phyloP scores from a whole-genome alignment of 2,329 filamentous ascomycete species.

The Camillea tinctor region DNA sequence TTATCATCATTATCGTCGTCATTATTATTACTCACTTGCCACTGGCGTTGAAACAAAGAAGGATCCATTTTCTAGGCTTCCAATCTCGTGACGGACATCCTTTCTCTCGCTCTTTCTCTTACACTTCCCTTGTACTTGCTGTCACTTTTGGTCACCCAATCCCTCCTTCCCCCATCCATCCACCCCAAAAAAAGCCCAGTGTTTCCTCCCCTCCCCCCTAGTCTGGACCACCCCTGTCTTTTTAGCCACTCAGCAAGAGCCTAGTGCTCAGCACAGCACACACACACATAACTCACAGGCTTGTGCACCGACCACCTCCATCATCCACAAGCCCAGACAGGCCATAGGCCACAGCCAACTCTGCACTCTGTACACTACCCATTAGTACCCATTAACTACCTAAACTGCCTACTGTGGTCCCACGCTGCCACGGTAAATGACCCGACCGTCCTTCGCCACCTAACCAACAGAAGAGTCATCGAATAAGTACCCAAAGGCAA shows the following conservation, averaged over 20 bases:
- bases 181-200: constrained; percentile 1
- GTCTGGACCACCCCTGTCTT: constrained; percentile 14
- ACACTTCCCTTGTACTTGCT: constrained; percentile 12
- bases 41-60: constrained; percentile 24
- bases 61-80: constrained; percentile 32
- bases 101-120: constrained; percentile 15
- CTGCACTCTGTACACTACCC: too few species aligned
- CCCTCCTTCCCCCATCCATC: constrained; percentile 14
- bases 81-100: constrained; percentile 26
- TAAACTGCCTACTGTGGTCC: constrained; percentile 21
- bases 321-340: too few species aligned
- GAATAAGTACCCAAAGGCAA: constrained; percentile 27
- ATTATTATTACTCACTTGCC: constrained; percentile 27
- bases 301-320: constrained; percentile 20
- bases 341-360: constrained; percentile 9
- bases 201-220: constrained; percentile 14
- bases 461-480: constrained; percentile 36
- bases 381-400: constrained; percentile 19
- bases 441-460: constrained; percentile 36
- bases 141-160: constrained; percentile 18
- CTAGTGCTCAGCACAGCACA: constrained; percentile 15
- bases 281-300: neutral
- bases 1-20: too few species aligned
- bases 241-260: constrained; percentile 19
- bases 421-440: constrained; percentile 30